Base-by-base conservation (phyloP, 805 yeast species). In the Scheffersomyces ergatensis region DNA sequence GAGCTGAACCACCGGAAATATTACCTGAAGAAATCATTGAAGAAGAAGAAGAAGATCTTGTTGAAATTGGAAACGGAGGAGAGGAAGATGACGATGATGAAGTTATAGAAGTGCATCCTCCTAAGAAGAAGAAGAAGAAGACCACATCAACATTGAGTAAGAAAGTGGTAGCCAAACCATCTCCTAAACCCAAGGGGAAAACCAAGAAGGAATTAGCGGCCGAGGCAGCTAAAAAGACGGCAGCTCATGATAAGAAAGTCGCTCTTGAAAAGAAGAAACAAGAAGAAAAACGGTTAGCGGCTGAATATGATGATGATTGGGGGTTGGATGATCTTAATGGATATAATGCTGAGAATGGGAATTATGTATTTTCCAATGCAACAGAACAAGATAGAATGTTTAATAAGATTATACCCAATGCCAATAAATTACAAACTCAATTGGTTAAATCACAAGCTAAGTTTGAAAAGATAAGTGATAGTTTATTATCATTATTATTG, bases 11-110 rank as follows among this genome's bases (percentile, higher is more conserved):
- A 2, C 74, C 80, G 1, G 11, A 7, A 9, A 14, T 5, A 25
- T 74, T 79, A 1, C 60, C 62, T 14, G 55, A 68, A 14, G 78
- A 74, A 27, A 78, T 51, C 53, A 31, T 69, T 51, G 58, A 75
- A 70, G 18, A 65, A 68, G 78, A 76, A 1, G 67, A 63, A 44
- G 70, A 72, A 5, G 24, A 21, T 21, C n/a, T n/a, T n/a, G 41
- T 34, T 13, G 50, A 43, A 16, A 45, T 38, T 3, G 52, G 46
- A 14, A n/a, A n/a, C n/a, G n/a, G n/a, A n/a, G n/a, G n/a, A n/a
- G n/a, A n/a, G n/a, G n/a, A n/a, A n/a, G n/a, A n/a, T n/a, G 24
- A 21, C 6, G 50, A 45, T 33, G 51, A 48, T 36, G 33, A 40
- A 41, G 38, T 42, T 39, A 35, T 33, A 39, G n/a, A 21, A 40